Conservation (phyloP, 495 filamentous ascomycete species). For the Neurospora terricola region DNA sequence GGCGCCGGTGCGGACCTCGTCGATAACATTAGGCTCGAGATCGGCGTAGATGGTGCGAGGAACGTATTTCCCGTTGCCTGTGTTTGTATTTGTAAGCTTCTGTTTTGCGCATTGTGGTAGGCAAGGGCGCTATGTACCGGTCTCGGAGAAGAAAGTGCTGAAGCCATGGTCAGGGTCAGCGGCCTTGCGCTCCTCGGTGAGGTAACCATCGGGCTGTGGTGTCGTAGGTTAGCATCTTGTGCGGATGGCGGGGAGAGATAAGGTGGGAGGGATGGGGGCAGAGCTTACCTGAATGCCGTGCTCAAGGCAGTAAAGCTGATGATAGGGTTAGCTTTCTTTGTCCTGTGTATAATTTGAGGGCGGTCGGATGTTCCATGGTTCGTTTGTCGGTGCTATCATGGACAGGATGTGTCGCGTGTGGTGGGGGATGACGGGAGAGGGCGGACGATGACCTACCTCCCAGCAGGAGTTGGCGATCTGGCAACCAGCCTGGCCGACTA, state of each 20-base stretch:
- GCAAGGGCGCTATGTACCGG: conserved; percentile 53
- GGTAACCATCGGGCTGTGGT: conserved; percentile 86
- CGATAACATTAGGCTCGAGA: conserved; percentile 98
- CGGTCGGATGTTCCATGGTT: not conserved
- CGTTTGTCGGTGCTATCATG: not conserved
- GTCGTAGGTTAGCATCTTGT: not conserved
- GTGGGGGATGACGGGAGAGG: not conserved
- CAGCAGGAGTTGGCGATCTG: conserved; percentile 99
- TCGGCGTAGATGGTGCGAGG: conserved; percentile 99
- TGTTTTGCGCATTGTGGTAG: not conserved
- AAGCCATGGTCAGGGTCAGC: conserved; percentile 92
- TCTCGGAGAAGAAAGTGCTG: conserved; percentile 99
- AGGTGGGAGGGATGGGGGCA: conserved; percentile 27
- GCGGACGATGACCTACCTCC: conserved; percentile 69
- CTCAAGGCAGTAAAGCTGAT: conserved; percentile 97
- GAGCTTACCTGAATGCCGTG: conserved; percentile 88
- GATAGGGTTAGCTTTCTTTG: conserved; percentile 11
- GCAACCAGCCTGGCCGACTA: conserved; percentile 99
- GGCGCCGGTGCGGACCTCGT: conserved; percentile 95
- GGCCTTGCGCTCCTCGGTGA: conserved; percentile 94
- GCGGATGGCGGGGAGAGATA: not conserved
- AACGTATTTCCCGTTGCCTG: conserved; percentile 97
- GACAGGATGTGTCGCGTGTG: not conserved
- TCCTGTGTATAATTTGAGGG: not conserved
- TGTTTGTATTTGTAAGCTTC: conserved; percentile 4